Conservation (phyloP, 1,139 yeast species). For the Yamadazyma dendronema region DNA sequence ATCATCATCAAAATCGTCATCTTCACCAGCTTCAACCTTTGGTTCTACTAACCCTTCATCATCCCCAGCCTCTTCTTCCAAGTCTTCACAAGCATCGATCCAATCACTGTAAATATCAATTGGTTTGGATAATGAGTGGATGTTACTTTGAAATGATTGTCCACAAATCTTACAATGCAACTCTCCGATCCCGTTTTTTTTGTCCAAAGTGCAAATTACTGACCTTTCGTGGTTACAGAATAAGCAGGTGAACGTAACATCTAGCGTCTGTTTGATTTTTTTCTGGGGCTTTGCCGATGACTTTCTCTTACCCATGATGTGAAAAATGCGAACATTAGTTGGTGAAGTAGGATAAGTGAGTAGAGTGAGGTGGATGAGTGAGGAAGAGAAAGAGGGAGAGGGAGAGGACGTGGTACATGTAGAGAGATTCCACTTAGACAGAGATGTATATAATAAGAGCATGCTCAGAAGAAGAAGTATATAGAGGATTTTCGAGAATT, state of each 20-base stretch:
- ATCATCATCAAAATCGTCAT: conserved; percentile 33
- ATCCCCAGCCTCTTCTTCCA: conserved; percentile 58
- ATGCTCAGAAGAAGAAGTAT: background rate
- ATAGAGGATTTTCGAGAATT: no score
- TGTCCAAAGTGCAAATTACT: conserved; percentile 84
- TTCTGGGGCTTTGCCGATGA: conserved; percentile 83
- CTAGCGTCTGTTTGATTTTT: conserved; percentile 75
- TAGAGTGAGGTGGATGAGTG: no score
- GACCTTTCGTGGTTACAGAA: conserved; percentile 96
- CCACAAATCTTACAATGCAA: conserved; percentile 93
- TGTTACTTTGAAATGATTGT: conserved; percentile 86
- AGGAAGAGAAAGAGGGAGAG: no score
- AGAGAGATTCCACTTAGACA: no score
- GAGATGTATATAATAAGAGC: no score
- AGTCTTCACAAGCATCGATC: conserved; percentile 98
- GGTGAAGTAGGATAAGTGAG: no score
- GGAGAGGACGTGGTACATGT: no score
- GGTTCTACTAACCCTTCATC: conserved; percentile 23
- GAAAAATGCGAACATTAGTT: no score
- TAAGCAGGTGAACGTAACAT: conserved; percentile 83
- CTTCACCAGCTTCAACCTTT: conserved; percentile 40
- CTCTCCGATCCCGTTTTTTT: conserved; percentile 81
- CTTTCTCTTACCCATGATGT: conserved; percentile 81
- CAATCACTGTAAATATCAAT: conserved; percentile 96
- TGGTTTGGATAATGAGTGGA: conserved; percentile 80